phyloP scores from a whole-genome alignment of 176 grass and related monocot genomes.

The Tillandsia fasciculata region DNA sequence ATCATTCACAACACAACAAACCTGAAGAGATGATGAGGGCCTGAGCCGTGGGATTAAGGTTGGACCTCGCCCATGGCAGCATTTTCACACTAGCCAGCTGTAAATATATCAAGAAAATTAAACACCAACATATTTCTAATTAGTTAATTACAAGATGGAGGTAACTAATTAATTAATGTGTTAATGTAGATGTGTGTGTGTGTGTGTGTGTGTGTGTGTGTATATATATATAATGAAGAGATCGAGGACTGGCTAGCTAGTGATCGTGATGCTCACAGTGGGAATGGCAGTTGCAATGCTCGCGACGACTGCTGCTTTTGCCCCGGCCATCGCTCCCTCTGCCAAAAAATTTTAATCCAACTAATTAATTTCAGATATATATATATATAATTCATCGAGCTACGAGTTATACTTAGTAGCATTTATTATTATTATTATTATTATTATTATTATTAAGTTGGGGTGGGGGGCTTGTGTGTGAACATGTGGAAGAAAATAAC shows the following conservation, averaged over 20 bases:
- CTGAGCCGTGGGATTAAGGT: slow-evolving; percentile 64
- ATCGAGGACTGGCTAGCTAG: neutral
- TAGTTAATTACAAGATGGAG: no score
- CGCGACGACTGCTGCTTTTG: slow-evolving; percentile 49
- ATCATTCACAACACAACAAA: neutral
- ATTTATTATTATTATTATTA: no score
- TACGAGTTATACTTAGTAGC: no score
- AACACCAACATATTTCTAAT: neutral
- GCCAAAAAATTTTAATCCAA: neutral
- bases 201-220: neutral
- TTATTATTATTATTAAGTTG: no score
- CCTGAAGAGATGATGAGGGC: slow-evolving; percentile 62
- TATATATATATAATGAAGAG: neutral
- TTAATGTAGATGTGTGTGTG: neutral
- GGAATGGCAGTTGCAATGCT: slow-evolving; percentile 52
- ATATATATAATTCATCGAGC: neutral
- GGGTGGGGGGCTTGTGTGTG: no score
- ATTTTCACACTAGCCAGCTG: slow-evolving; percentile 76
- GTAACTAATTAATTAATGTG: neutral
- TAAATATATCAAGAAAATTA: neutral
- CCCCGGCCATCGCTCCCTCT: slow-evolving; percentile 58
- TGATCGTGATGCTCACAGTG: slow-evolving; percentile 21
- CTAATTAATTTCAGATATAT: neutral
- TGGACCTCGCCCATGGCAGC: slow-evolving; percentile 53
- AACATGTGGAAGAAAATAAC: neutral